Percentiles rank a stretch among this genome's conserved stretches.
phyloP scores from a whole-genome alignment of 2,329 filamentous ascomycete genomes.

The Monosporascus sp. region DNA sequence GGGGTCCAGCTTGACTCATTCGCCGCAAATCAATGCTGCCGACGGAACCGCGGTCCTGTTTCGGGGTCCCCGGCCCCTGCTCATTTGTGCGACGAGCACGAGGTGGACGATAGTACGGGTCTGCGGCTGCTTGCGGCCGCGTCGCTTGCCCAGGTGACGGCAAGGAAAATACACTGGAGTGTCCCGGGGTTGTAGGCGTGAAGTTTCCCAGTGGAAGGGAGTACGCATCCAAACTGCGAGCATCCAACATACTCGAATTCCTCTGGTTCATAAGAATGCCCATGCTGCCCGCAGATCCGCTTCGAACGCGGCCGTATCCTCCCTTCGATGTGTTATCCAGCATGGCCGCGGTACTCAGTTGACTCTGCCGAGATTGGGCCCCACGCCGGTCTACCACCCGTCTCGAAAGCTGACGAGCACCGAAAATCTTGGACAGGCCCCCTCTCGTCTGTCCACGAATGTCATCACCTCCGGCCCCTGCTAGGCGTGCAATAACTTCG shows the following conservation, averaged over 20 bases:
- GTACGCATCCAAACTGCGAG: slow-evolving; percentile 41
- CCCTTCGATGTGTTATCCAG: slow-evolving; percentile 62
- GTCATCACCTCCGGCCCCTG: slow-evolving; percentile 76
- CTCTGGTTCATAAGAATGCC: slow-evolving; percentile 44
- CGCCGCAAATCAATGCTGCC: slow-evolving; percentile 35
- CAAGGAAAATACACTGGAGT: slow-evolving; percentile 68
- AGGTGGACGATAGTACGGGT: slow-evolving; percentile 87
- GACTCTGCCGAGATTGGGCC: slow-evolving; percentile 68
- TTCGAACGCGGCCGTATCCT: slow-evolving; percentile 55
- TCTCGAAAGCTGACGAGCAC: slow-evolving; percentile 80
- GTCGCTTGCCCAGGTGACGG: slow-evolving; percentile 48
- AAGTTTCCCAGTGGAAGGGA: slow-evolving; percentile 50
- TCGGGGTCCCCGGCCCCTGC: slow-evolving; percentile 26
- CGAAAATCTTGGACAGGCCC: slow-evolving; percentile 84
- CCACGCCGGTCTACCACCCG: slow-evolving; percentile 57
- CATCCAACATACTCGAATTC: slow-evolving; percentile 52
- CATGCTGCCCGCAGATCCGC: slow-evolving; percentile 57
- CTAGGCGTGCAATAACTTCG: slow-evolving; percentile 77
- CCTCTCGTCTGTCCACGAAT: slow-evolving; percentile 66
- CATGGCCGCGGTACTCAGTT: slow-evolving; percentile 79
- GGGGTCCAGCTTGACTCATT: slow-evolving; percentile 29
- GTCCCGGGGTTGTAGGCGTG: slow-evolving; percentile 68
- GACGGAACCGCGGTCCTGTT: slow-evolving; percentile 31
- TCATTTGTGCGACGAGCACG: slow-evolving; percentile 59
- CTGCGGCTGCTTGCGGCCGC: slow-evolving; percentile 45